Evolutionary conservation across 108 stramenopile genomes (phyloP), one percentile per base, ranked within the genome.

Genomic region (Cyclotella kingstonii): DNA sequence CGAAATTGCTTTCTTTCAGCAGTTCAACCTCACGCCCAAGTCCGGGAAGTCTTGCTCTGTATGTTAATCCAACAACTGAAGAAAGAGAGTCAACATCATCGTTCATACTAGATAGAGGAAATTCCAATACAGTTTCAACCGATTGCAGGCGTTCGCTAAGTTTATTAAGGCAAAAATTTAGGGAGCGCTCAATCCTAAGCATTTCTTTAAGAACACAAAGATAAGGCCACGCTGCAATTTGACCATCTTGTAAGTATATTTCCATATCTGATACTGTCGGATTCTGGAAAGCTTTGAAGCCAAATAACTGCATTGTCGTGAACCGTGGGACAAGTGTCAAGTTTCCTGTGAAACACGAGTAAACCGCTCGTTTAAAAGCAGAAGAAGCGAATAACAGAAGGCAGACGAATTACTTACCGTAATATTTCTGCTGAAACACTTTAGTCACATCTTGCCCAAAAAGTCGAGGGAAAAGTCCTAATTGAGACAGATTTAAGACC

Each of bases 351-450:
- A 68, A 66, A 41, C 47, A 68, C 30, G 5, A 45, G 17, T 45
- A 17, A 15, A 45, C 9, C 5, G 10, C 5, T 5, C 5, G 10
- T 15, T 5, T 11, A 45, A 11, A 45, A 15, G 44, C 17, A 45
- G 28, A 2, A 14, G 57, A 40, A 54, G 36, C 2, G 49, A 29
- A 21, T 23, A 2, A 38, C 35, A 3, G 34, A 12, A 31, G 44
- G 28, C 38, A 15, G 19, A 26, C 6, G 48, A 60, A 70, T 25
- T 73, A 47, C 60, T 94, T 77, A 21, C 95, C 95, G 46, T 94
- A 86, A 64, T 96, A 96, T 50, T 90, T 96, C 48, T 96, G 95
- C 60, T 87, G 85, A 76, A 96, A 96, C 29, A 96, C 80, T 65
- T 93, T 93, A 19, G 78, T 84, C 2, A 96, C 76, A 57, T 94